Evolutionary conservation across 2,329 filamentous ascomycete genomes (phyloP).

Genomic region (Xylariales sp.): DNA sequence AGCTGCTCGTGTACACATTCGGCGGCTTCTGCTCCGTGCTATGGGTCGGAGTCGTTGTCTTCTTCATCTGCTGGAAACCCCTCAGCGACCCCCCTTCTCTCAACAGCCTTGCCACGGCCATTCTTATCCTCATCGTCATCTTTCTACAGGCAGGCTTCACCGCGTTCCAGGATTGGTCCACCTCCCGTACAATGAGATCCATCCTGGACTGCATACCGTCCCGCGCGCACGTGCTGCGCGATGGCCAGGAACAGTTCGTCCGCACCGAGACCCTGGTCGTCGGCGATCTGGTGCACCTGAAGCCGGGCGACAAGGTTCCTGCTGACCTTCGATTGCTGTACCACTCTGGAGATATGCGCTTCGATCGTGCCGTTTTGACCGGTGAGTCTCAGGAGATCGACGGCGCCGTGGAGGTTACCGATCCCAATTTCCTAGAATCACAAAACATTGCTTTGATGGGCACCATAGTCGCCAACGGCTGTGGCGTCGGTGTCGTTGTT

Average conservation of each 20-base stretch:
- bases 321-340: conserved; percentile 40
- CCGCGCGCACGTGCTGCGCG: conserved; percentile 37
- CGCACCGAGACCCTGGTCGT: conserved; percentile 37
- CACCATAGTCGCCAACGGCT: conserved; percentile 35
- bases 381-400: conserved; percentile 23
- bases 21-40: conserved; percentile 43
- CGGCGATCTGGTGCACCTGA: conserved; percentile 41
- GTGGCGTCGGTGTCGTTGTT: conserved; percentile 32
- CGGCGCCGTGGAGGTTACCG: background rate
- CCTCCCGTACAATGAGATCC: conserved; percentile 40
- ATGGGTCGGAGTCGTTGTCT: conserved; percentile 41
- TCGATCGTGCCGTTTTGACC: conserved; percentile 36
- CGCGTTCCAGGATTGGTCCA: conserved; percentile 44
- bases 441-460: conserved; percentile 40
- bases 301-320: conserved; percentile 43
- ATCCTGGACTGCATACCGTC: conserved; percentile 40
- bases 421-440: conserved; percentile 35
- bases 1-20: conserved; percentile 37
- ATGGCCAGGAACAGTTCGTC: conserved; percentile 34
- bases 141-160: conserved; percentile 40
- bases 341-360: conserved; percentile 36
- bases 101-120: conserved; percentile 39
- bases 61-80: conserved; percentile 44
- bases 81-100: conserved; percentile 37
- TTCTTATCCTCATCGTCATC: conserved; percentile 43